Evolutionary conservation across 1,284 basidiomycete species (phyloP).

Genomic region (Trichosporon coremiiforme): DNA sequence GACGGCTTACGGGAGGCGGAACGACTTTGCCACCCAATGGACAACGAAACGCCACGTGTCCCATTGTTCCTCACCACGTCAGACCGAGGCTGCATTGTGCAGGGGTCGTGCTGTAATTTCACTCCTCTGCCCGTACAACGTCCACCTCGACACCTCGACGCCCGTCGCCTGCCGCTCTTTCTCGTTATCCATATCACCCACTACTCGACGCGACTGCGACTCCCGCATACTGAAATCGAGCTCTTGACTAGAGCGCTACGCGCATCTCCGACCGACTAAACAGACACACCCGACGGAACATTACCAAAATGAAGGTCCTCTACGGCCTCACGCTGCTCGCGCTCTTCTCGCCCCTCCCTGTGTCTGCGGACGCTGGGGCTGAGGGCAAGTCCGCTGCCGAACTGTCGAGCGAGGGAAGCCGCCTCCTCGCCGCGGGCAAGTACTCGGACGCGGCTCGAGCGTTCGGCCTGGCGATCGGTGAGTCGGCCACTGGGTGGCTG

Average conservation of each 20-base stretch:
- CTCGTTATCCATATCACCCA: neutral
- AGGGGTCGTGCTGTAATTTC: neutral
- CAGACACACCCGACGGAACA: conserved; percentile 5
- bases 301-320: conserved; percentile 12
- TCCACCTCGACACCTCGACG: neutral
- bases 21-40: neutral
- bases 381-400: conserved; percentile 22
- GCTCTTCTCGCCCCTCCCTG: neutral
- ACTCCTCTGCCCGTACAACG: neutral
- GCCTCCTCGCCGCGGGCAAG: conserved; percentile 47
- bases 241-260: neutral
- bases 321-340: conserved; percentile 12
- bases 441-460: conserved; percentile 69
- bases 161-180: neutral
- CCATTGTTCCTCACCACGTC: conserved; percentile 4
- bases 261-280: neutral
- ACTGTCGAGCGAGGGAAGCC: conserved; percentile 43
- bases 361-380: neutral
- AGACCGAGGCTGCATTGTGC: conserved; percentile 3
- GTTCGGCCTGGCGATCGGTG: conserved; percentile 79
- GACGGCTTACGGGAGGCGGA: neutral
- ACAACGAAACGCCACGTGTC: conserved; percentile 7
- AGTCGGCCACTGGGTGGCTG: conserved; percentile 35
- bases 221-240: neutral
- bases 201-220: neutral